A percentile compares a stretch with the other conserved stretches of the same genome.
Conservation (phyloP, 2,329 filamentous ascomycete species). For the Ascosphaera pollenicola region DNA sequence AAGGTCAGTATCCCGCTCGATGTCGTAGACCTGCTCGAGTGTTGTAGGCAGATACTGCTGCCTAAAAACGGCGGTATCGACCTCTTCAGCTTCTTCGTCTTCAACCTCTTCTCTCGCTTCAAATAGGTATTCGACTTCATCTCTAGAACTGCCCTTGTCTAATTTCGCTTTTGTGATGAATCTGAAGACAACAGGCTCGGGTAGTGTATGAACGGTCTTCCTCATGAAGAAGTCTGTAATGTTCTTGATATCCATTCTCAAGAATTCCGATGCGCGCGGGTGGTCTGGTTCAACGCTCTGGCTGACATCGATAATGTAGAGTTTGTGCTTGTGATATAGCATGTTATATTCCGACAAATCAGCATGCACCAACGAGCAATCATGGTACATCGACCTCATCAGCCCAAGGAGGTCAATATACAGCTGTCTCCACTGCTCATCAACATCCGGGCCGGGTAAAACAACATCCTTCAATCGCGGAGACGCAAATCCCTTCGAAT, state of each 20-base stretch:
- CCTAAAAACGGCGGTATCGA: conserved; percentile 81
- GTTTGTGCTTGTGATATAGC: conserved; percentile 58
- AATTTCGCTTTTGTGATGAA: conserved; percentile 51
- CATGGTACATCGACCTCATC: conserved; percentile 86
- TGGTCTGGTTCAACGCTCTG: conserved; percentile 96
- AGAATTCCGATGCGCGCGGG: conserved; percentile 72
- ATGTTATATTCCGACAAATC: conserved; percentile 98
- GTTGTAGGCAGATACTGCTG: conserved; percentile 95
- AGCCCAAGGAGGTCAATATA: conserved; percentile 70
- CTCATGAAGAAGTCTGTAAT: conserved; percentile 78
- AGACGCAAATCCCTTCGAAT: conserved; percentile 67
- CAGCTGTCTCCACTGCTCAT: conserved; percentile 50
- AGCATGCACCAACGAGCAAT: conserved; percentile 78
- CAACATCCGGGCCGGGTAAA: conserved; percentile 43
- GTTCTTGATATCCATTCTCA: conserved; percentile 98
- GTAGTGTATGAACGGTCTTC: conserved; percentile 59
- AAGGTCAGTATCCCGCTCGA: conserved; percentile 70
- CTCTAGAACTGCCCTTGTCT: conserved; percentile 23
- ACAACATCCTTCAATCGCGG: conserved; percentile 75
- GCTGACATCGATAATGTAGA: conserved; percentile 94
- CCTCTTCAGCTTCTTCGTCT: conserved; percentile 34
- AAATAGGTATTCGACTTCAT: conserved; percentile 28
- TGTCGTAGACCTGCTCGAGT: conserved; percentile 85
- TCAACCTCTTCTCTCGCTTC: conserved; percentile 27
- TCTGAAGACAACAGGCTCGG: conserved; percentile 60